A percentile compares a stretch with the other conserved stretches of the same genome.
phyloP scores from a whole-genome alignment of 768 basidiomycete species.

The Mycena rebaudengoi region DNA sequence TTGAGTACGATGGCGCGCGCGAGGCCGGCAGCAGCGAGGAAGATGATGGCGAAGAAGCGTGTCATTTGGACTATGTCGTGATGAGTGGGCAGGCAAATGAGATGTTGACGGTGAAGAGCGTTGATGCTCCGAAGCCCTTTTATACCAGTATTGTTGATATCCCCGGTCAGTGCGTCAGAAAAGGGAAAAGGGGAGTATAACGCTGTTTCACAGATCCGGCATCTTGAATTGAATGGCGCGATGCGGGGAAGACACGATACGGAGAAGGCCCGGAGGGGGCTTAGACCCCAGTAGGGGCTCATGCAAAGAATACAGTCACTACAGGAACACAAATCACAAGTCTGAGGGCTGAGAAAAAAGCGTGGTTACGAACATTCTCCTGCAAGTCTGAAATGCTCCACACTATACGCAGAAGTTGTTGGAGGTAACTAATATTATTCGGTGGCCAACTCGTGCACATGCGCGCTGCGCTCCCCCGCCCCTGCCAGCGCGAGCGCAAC shows the following conservation, averaged over 20 bases:
- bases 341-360: too few species aligned
- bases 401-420: not conserved
- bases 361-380: not conserved
- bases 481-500: constrained; percentile 70
- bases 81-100: not conserved
- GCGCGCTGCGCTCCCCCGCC: constrained; percentile 64
- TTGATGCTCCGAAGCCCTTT: not conserved
- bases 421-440: not conserved
- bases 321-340: not conserved
- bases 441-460: constrained; percentile 24
- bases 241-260: not conserved
- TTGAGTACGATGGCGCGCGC: not conserved
- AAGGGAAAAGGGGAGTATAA: not conserved
- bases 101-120: not conserved
- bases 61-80: constrained; percentile 9
- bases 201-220: not conserved
- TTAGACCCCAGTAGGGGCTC: too few species aligned
- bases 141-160: not conserved
- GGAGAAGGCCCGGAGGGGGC: too few species aligned
- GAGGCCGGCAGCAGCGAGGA: not conserved
- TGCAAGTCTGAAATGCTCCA: not conserved
- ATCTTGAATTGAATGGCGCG: not conserved
- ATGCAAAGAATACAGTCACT: not conserved
- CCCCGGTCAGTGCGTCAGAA: not conserved
- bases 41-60: not conserved